These are phyloP conservation scores for Falciphora oryzae DNA, from an alignment of 2,329 filamentous ascomycete genomes.

Conservation along the genomic window DNA sequence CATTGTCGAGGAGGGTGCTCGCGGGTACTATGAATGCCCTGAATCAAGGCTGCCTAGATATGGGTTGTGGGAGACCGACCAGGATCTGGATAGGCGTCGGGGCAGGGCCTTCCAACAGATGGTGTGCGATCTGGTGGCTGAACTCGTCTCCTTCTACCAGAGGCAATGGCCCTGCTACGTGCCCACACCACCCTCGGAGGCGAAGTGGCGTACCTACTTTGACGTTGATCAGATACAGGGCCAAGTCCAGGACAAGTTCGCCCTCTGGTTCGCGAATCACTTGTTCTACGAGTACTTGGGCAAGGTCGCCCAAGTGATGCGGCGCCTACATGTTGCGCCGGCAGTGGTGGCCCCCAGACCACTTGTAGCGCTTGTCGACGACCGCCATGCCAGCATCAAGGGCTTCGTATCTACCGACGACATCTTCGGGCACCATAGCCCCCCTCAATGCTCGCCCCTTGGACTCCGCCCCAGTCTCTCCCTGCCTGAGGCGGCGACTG, in stretches of 20 bases:
- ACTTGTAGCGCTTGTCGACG: background rate
- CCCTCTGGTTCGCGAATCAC: background rate
- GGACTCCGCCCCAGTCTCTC: too few relatives aligned
- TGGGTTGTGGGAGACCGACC: background rate
- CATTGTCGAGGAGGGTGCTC: background rate
- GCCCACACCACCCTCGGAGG: background rate
- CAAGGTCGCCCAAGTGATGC: background rate
- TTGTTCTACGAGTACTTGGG: background rate
- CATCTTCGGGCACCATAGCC: background rate
- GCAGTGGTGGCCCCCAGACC: too few relatives aligned
- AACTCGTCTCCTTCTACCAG: background rate
- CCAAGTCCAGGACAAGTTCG: background rate
- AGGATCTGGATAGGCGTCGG: background rate
- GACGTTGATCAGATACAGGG: background rate
- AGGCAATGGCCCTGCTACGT: background rate
- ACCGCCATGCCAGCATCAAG: background rate
- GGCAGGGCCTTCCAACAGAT: background rate
- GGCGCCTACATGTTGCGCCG: background rate
- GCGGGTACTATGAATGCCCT: background rate
- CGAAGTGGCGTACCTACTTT: background rate
- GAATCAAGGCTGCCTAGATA: background rate
- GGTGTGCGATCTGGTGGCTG: background rate
- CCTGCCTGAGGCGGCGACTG: too few relatives aligned
- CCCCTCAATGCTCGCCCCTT: background rate
- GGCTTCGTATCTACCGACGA: background rate